These are phyloP conservation scores for Vigna angularis DNA, from an alignment of 306 rosid species.

Conservation along the genomic window DNA sequence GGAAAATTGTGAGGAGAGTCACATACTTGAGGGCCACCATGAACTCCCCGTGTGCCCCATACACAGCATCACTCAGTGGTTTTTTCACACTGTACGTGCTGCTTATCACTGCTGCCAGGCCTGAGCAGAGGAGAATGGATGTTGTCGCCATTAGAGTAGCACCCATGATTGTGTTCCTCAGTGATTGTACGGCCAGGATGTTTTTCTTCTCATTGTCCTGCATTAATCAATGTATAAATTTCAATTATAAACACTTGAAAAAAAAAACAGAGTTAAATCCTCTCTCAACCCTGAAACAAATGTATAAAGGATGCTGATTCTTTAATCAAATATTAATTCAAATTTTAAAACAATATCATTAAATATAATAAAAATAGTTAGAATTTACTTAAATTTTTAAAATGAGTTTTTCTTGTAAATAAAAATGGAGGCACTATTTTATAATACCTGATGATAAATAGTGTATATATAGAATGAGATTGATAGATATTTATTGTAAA, in stretches of 20 bases:
- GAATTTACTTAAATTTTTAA: too few species aligned
- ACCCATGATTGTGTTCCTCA: conserved; percentile 90
- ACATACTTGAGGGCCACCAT: conserved; percentile 91
- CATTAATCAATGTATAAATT: neutral
- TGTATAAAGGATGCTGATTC: too few species aligned
- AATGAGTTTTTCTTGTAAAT: too few species aligned
- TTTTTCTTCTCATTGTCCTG: conserved; percentile 96
- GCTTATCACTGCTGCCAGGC: conserved; percentile 88
- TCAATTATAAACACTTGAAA: neutral
- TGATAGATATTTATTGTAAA: too few species aligned
- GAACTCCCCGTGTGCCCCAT: conserved; percentile 94
- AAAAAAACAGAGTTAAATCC: too few species aligned
- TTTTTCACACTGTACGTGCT: conserved; percentile 94
- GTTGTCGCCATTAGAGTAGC: conserved; percentile 95
- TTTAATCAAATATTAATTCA: too few species aligned
- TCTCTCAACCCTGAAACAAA: too few species aligned
- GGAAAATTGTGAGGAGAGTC: conserved; percentile 70
- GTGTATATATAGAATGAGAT: too few species aligned
- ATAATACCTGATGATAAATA: too few species aligned
- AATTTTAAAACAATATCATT: too few species aligned
- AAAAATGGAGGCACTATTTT: too few species aligned
- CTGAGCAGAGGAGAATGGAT: conserved; percentile 74
- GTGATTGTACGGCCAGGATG: conserved; percentile 86
- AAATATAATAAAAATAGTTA: too few species aligned
- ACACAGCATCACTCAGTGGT: conserved; percentile 76